Evolutionary conservation across 2,329 filamentous ascomycete genomes (phyloP), one percentile per base, ranked within the genome.

Genomic region (Dactylellina sp.): DNA sequence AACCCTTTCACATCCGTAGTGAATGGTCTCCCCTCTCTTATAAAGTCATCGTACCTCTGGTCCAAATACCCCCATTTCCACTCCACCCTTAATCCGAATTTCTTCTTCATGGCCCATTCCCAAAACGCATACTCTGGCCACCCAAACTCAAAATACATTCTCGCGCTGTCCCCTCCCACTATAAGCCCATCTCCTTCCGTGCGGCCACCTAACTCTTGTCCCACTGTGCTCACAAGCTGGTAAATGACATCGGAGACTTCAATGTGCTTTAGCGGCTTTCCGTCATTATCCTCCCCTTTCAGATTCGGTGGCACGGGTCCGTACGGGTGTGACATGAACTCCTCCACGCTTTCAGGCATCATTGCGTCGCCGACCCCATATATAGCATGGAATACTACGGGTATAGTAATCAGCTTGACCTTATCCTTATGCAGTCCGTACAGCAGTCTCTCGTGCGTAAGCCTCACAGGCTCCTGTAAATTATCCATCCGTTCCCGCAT

Each of bases 41-140:
- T 32, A 62, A 70, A 70, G 9, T 49, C 49, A 62, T 70, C 49
- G 35, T 70, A 70, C 37, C 56, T 55, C 9, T 1, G n/a, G 47
- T 70, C 64, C 14, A 61, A 39, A 50, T 70, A 70, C 4, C 14
- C 28, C 64, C 64, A 70, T 22, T 56, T 62, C 64, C 64, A 70
- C 46, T 56, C 18, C 16, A 70, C 18, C 42, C 42, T 55, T 37
- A 70, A 28, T 16, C 64, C 64, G 24, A 61, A 70, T 28, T 20
- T 47, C 20, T 53, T 70, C n/a, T 62, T 62, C 56, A 62, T 62
- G 40, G 40, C 39, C 56, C 56, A 61, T 42, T 70, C 64, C 56
- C 55, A 70, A 50, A 70, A 70, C 20, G 56, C 64, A 62, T 70
- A 70, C n/a, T 70, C 64, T 6, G 64, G n/a, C 64, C 64, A 70